Conservation (phyloP, 495 filamentous ascomycete species). For the Amorphotheca resinae region DNA sequence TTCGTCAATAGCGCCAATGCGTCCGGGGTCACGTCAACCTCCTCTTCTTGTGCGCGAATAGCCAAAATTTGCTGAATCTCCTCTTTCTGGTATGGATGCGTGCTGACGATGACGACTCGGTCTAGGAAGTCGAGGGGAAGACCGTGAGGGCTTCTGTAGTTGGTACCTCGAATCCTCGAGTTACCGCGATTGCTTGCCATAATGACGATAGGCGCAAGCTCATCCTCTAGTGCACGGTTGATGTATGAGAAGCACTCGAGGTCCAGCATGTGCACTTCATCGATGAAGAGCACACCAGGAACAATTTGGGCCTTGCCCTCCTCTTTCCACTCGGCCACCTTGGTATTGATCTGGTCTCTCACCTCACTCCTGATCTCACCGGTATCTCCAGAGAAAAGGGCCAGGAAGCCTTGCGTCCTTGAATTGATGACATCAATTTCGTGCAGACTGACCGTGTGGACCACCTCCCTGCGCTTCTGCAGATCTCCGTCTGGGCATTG, state of each 20-base stretch:
- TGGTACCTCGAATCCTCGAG: conserved; percentile 85
- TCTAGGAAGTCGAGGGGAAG: conserved; percentile 94
- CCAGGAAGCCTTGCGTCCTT: conserved; percentile 88
- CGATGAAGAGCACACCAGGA: conserved; percentile 93
- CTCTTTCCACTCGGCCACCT: conserved; percentile 97
- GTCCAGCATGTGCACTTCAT: conserved; percentile 99
- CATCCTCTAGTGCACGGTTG: conserved; percentile 89
- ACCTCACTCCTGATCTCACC: conserved; percentile 97
- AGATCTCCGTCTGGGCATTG: conserved; percentile 98
- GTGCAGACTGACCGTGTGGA: conserved; percentile 92
- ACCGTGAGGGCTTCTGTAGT: conserved; percentile 82
- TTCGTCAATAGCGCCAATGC: conserved; percentile 87
- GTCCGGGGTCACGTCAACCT: conserved; percentile 79
- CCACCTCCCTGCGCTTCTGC: conserved; percentile 91
- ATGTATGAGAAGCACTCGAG: conserved; percentile 98
- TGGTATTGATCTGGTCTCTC: conserved; percentile 96
- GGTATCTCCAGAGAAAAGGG: conserved; percentile 93
- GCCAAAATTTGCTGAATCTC: conserved; percentile 84
- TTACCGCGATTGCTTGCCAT: conserved; percentile 98
- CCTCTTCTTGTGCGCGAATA: conserved; percentile 89
- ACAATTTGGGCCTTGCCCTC: conserved; percentile 98
- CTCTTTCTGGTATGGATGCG: conserved; percentile 70
- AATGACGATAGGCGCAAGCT: conserved; percentile 93
- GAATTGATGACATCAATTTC: conserved; percentile 99
- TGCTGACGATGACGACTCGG: conserved; percentile 92